Evolutionary conservation across 192 early-diverging fungal species (phyloP), one percentile per base, ranked within the genome.

Genomic region (Coemansia asiatica): DNA sequence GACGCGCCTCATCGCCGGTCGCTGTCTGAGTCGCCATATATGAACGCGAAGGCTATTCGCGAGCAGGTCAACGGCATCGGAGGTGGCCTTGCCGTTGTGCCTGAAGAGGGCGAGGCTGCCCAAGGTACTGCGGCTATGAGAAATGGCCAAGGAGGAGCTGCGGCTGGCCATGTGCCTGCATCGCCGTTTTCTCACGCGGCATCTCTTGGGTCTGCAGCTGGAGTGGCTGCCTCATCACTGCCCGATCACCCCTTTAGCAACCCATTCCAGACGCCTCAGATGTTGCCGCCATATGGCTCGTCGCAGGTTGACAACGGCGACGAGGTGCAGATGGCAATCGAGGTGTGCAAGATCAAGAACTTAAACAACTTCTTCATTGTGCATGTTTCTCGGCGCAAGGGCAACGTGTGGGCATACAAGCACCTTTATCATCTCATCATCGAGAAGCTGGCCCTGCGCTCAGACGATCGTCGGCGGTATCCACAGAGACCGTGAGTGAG

Each of bases 331-430:
- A 89, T 96, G 75, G 85, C 88, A 16, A 87, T 98, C 23, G 94
- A 95, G 84, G 69, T 98, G 33, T 94, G 94, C 75, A 86, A 86
- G 67, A 91, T 98, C 75, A 93, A 94, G 83, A 95, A 96, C 66
- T 69, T 98, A 40, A 87, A 85, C 67, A 87, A 86, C 33, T 69
- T 92, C 27, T 90, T 88, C 57, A 90, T 89, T 53, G 91, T 92
- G 33, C 87, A 90, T 62, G 78, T 92, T 46, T 84, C 86, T 18
- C 84, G 91, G 7, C 82, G 89, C 68, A 85, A 85, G 55, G 91
- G 91, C 36, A 91, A 90, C 64, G 77, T 86, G 27, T 92, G 89
- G 91, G 81, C 87, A 0, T 92, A 90, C 82, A 92, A 92, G 81
- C 90, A 86, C 59, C 68, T 92, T 29, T 91, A 91, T 65, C 86